These are phyloP conservation scores for Candida sithepensis DNA, from an alignment of 805 yeast genomes.

Conservation along the genomic window DNA sequence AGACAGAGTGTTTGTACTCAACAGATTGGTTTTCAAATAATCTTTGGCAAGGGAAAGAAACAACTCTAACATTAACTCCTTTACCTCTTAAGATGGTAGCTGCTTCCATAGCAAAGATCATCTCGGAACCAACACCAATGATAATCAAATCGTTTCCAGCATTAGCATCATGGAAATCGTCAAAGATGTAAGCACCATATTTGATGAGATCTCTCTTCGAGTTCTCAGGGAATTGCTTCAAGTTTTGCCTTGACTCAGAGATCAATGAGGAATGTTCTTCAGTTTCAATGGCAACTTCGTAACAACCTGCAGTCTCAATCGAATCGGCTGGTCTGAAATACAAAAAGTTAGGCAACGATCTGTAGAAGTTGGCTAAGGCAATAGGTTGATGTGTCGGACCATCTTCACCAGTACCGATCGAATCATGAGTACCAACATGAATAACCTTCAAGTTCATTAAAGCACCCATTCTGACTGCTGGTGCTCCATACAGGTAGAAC, in stretches of 20 bases:
- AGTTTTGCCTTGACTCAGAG: conserved; percentile 79
- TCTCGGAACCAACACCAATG: conserved; percentile 95
- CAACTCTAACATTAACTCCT: conserved; percentile 76
- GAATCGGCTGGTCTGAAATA: conserved; percentile 94
- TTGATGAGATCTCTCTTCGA: conserved; percentile 75
- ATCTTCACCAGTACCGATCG: conserved; percentile 89
- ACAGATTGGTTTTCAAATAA: conserved; percentile 84
- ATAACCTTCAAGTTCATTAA: conserved; percentile 76
- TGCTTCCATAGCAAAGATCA: conserved; percentile 75
- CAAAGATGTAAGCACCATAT: conserved; percentile 86
- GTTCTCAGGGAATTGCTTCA: conserved; percentile 91
- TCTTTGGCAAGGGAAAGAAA: conserved; percentile 88
- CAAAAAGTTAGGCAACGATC: conserved; percentile 75
- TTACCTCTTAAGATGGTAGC: conserved; percentile 60
- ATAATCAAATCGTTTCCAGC: conserved; percentile 50
- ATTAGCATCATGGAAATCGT: conserved; percentile 57
- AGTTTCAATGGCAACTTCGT: conserved; percentile 58
- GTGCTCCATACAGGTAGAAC: conserved; percentile 79
- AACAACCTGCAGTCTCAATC: conserved; percentile 81
- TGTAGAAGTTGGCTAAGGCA: conserved; percentile 73
- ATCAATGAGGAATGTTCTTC: conserved; percentile 64
- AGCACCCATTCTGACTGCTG: conserved; percentile 83
- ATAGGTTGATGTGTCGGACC: conserved; percentile 94
- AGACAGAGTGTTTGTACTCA: conserved; percentile 76
- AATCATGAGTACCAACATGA: conserved; percentile 89